A percentile compares a stretch with the other conserved stretches of the same genome.
These are phyloP conservation scores for Rhamnella rubrinervis DNA, from an alignment of 331 rosid genomes.

Conservation along the genomic window DNA sequence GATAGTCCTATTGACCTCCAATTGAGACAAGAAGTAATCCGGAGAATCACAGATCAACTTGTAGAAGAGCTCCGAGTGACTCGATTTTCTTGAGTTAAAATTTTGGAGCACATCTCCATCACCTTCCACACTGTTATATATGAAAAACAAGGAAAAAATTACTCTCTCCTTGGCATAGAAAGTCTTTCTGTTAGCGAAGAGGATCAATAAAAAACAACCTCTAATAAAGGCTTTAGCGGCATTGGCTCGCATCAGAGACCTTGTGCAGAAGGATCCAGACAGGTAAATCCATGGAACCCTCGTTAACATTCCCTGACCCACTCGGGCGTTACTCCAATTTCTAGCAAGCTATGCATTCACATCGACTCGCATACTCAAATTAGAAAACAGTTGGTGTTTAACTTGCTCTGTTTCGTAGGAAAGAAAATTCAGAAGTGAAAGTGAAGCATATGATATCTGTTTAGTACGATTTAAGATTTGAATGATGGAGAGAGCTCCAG, in stretches of 20 bases:
- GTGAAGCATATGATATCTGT: background rate
- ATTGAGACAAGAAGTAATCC: constrained; percentile 67
- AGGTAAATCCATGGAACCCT: constrained; percentile 68
- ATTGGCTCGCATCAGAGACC: constrained; percentile 71
- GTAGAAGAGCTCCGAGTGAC: constrained; percentile 90
- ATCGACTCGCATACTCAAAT: constrained; percentile 2
- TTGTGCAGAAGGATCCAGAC: constrained; percentile 51
- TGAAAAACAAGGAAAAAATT: background rate
- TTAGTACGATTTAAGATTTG: background rate
- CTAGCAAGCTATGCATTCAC: constrained; percentile 53
- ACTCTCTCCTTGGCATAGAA: background rate
- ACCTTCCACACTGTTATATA: constrained; percentile 73
- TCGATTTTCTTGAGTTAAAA: constrained; percentile 68
- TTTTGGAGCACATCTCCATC: constrained; percentile 76
- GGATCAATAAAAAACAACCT: constrained; percentile 40
- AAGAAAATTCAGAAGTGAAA: constrained; percentile 7
- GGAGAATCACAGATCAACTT: constrained; percentile 76
- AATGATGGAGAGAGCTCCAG: background rate
- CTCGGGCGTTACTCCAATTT: constrained; percentile 57
- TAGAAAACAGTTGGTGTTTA: background rate
- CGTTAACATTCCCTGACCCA: constrained; percentile 57
- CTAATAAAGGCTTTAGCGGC: constrained; percentile 74
- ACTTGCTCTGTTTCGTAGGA: constrained; percentile 10
- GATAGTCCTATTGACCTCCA: constrained; percentile 71
- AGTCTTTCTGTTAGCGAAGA: background rate